Percentiles rank a stretch among this genome's conserved stretches.
These are phyloP conservation scores for Stemphylium vesicarium DNA, from an alignment of 2,329 filamentous ascomycete genomes.

Conservation along the genomic window DNA sequence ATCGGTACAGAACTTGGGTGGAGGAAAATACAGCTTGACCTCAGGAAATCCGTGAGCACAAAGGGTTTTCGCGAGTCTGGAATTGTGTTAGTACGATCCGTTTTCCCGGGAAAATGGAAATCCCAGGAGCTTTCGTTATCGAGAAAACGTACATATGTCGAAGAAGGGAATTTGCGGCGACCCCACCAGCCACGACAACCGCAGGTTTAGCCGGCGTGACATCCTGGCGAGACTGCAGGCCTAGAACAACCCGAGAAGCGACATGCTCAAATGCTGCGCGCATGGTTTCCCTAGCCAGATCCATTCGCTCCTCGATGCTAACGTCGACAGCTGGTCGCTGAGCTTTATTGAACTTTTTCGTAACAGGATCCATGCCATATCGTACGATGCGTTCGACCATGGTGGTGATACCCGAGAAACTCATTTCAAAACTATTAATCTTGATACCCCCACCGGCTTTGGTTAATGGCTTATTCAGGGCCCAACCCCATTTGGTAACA, in stretches of 20 bases:
- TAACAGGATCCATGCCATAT: slow-evolving; percentile 40
- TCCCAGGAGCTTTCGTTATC: not conserved
- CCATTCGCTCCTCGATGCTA: slow-evolving; percentile 65
- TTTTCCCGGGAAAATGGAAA: not conserved
- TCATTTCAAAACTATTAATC: slow-evolving; percentile 43
- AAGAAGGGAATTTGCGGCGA: slow-evolving; percentile 84
- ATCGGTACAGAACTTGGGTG: slow-evolving; percentile 80
- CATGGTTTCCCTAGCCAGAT: slow-evolving; percentile 77
- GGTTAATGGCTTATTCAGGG: slow-evolving; percentile 70
- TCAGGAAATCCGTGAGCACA: slow-evolving; percentile 69
- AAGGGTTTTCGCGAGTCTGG: slow-evolving; percentile 60
- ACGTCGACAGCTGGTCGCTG: slow-evolving; percentile 51
- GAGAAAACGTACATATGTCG: slow-evolving; percentile 61
- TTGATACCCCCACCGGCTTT: slow-evolving; percentile 50
- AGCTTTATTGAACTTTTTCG: slow-evolving; percentile 37
- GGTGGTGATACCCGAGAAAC: slow-evolving; percentile 74
- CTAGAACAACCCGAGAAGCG: slow-evolving; percentile 74
- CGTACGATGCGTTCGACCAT: slow-evolving; percentile 66
- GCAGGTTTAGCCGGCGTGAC: slow-evolving; percentile 48
- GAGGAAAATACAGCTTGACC: slow-evolving; percentile 75
- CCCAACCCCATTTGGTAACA: slow-evolving; percentile 67
- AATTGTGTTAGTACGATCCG: slow-evolving; percentile 9
- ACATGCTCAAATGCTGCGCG: slow-evolving; percentile 87
- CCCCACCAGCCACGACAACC: slow-evolving; percentile 86
- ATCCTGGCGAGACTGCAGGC: slow-evolving; percentile 55